These are phyloP conservation scores for Singerocomus inundabilis DNA, from an alignment of 1,284 basidiomycete species.

Conservation along the genomic window DNA sequence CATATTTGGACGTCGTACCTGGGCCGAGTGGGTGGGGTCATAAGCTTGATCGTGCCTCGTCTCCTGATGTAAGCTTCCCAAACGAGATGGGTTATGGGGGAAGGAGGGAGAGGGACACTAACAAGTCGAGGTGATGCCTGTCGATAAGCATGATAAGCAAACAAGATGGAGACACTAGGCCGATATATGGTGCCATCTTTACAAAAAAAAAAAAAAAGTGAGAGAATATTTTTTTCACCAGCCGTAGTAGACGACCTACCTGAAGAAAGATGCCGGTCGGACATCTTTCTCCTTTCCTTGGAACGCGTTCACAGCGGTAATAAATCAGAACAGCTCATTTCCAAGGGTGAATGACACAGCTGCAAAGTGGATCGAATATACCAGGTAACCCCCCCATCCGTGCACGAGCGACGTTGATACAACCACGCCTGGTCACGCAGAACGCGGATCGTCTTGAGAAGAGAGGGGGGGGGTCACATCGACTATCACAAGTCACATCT, in stretches of 20 bases:
- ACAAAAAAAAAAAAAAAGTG: not conserved
- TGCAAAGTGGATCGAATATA: constrained; percentile 7
- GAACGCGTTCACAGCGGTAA: constrained; percentile 17
- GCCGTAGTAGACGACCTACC: constrained; percentile 2
- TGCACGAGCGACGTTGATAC: too few relatives aligned
- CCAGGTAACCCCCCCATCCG: too few relatives aligned
- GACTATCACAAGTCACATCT: constrained; percentile 2
- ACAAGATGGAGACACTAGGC: not conserved
- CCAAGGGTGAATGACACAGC: too few relatives aligned
- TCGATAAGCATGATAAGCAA: not conserved
- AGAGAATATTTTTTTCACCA: not conserved
- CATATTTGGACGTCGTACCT: constrained; percentile 16
- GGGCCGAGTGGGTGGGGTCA: not conserved
- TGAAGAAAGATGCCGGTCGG: constrained; percentile 5
- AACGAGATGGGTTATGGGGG: not conserved
- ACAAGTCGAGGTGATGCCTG: too few relatives aligned
- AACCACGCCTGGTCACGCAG: too few relatives aligned
- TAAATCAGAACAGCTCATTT: constrained; percentile 10
- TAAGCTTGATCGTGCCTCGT: constrained; percentile 13
- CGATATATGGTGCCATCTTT: too few relatives aligned
- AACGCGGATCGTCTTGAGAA: constrained; percentile 27
- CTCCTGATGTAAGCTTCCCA: constrained; percentile 7
- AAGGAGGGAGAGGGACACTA: too few relatives aligned
- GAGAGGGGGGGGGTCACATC: constrained; percentile 6
- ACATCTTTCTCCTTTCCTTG: constrained; percentile 8